Evolutionary conservation across 352 stramenopile genomes (phyloP).

Genomic region (Globisporangium canariense): DNA sequence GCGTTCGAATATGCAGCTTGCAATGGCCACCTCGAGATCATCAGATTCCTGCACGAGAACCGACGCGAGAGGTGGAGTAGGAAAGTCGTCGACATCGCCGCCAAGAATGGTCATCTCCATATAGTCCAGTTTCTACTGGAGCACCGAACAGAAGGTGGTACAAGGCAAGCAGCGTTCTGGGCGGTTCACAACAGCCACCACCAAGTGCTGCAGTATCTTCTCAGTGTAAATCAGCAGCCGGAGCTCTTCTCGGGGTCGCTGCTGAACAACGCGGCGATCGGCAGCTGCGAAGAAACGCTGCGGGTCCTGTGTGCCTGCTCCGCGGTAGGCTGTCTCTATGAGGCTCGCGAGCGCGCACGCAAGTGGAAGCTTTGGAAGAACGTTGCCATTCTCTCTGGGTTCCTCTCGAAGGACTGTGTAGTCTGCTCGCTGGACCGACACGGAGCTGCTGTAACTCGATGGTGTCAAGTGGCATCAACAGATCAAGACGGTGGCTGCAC

Average conservation of each 20-base stretch:
- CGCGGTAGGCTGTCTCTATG: conserved; percentile 5
- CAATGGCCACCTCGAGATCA: neutral
- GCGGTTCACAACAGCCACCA: neutral
- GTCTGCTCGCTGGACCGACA: neutral
- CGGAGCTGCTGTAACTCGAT: neutral
- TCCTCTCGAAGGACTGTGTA: neutral
- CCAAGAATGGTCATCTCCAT: neutral
- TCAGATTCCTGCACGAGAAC: neutral
- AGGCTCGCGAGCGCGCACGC: neutral
- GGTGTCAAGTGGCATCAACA: neutral
- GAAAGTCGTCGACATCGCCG: conserved; percentile 1
- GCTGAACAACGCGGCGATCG: neutral
- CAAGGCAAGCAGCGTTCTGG: neutral
- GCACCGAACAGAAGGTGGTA: neutral
- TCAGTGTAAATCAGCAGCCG: neutral
- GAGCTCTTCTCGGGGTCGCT: conserved; percentile 1
- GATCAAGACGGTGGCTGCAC: neutral
- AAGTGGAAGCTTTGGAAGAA: neutral
- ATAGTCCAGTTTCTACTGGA: neutral
- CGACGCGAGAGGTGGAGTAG: neutral
- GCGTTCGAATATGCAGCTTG: neutral
- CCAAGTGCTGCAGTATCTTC: neutral
- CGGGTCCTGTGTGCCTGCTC: neutral
- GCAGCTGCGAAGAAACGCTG: neutral
- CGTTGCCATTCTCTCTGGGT: neutral